Evolutionary conservation across 2,329 filamentous ascomycete species (phyloP).

Genomic region (Coniella vitis): DNA sequence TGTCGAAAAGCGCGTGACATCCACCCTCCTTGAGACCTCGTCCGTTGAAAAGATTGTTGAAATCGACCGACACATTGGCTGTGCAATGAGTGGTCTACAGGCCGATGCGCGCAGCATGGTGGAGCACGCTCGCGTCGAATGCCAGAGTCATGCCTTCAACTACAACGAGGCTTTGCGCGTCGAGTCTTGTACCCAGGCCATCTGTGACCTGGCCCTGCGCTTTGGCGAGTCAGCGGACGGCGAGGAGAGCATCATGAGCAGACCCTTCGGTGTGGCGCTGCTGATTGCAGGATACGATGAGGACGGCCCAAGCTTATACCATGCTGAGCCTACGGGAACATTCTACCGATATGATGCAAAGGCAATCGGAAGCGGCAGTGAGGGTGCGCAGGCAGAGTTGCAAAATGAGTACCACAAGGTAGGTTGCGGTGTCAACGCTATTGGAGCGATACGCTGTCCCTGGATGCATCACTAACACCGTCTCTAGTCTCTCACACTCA

Average conservation of each 20-base stretch:
- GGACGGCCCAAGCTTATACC: conserved; percentile 93
- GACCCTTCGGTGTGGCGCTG: conserved; percentile 93
- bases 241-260: conserved; percentile 97
- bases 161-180: conserved; percentile 92
- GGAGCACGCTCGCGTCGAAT: conserved; percentile 96
- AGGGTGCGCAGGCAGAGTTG: conserved; percentile 94
- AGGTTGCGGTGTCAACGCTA: conserved; percentile 13
- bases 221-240: conserved; percentile 97
- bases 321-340: conserved; percentile 94
- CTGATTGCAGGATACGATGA: conserved; percentile 96
- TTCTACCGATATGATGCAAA: conserved; percentile 99
- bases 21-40: conserved; percentile 91
- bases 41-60: conserved; percentile 99
- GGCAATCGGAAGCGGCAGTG: conserved; percentile 93
- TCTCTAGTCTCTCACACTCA: conserved; percentile 71
- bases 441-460: neutral
- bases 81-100: conserved; percentile 96
- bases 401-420: conserved; percentile 98
- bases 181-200: conserved; percentile 97
- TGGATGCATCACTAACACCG: neutral
- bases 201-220: conserved; percentile 91
- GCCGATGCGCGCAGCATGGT: conserved; percentile 97
- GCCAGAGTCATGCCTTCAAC: conserved; percentile 95
- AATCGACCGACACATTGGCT: conserved; percentile 97
- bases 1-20: conserved; percentile 98